Evolutionary conservation across 2,329 filamentous ascomycete genomes (phyloP), one percentile per base, ranked within the genome.

Genomic region (Penicillium sp.): DNA sequence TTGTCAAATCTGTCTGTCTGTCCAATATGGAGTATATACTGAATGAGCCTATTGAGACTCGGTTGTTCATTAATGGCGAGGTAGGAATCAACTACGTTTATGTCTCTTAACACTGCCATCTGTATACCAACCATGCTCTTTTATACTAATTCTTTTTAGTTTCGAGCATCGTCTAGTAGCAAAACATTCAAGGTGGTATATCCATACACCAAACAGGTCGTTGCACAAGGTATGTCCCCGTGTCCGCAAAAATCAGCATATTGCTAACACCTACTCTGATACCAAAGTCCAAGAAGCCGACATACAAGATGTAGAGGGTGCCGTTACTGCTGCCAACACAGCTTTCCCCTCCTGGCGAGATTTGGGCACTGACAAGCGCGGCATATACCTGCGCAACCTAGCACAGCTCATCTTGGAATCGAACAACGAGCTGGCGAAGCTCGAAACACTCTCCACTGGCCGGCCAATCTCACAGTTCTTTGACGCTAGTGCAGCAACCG

Each of bases 281-380:
- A 21, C 39, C 27, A 23, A 52, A 73, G 71, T 74, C 43, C 63
- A 67, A 29, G 70, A 74, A 64, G 72, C 72, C 29, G 61, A 59
- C 23, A 63, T 59, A 50, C 43, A 69, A 50, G 74, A 76, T 44
- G 70, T 71, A 19, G 65, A 76, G 52, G 63, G 66, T 25, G 75
- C 75, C 10, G 74, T 76, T 23, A 65, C 66, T 23, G 72, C 72
- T n/a, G 74, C 73, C 44, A 67, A 71, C 50, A 67, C 68, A 15
- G 73, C 75, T 4, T 75, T 75, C 53, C 72, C 73, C 31, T 61
- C 70, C 29, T 77, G 74, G 74, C 66, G 69, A 16, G 70, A 73
- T 11, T 65, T 76, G n/a, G 68, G 70, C 3, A 68, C 72, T 7
- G 58, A 64, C 27, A 59, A 70, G 36, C 65, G 75, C 13, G 70